These are phyloP conservation scores for Rhodofomes roseus DNA, from an alignment of 1,284 basidiomycete genomes.

Conservation along the genomic window DNA sequence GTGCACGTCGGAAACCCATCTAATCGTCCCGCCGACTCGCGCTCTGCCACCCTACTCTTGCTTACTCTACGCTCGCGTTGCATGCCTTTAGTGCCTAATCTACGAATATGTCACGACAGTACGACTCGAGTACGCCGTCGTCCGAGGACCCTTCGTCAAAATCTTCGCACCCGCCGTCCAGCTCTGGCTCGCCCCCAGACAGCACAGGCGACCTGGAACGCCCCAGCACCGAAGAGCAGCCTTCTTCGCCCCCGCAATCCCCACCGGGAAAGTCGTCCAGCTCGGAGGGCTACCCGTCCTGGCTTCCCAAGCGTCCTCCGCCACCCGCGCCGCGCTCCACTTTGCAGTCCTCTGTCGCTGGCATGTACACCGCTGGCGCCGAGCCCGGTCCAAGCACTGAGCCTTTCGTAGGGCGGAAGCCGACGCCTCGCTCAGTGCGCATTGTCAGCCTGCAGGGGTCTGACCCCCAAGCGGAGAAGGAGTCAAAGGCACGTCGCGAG, in stretches of 20 bases:
- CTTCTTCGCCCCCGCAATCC: slow-evolving; percentile 25
- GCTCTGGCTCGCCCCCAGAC: slow-evolving; percentile 19
- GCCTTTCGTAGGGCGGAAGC: slow-evolving; percentile 52
- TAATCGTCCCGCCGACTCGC: slow-evolving; percentile 20
- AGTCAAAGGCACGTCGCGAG: slow-evolving; percentile 36
- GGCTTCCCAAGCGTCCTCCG: slow-evolving; percentile 75
- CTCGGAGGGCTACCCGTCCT: slow-evolving; percentile 74
- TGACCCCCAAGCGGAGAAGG: slow-evolving; percentile 30
- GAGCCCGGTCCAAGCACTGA: slow-evolving; percentile 39
- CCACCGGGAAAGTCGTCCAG: slow-evolving; percentile 27
- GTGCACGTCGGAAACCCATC: slow-evolving; percentile 23
- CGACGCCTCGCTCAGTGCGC: slow-evolving; percentile 74
- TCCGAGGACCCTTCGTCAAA: slow-evolving; percentile 24
- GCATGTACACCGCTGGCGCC: slow-evolving; percentile 28
- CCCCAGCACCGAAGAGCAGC: slow-evolving; percentile 18
- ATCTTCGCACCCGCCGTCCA: slow-evolving; percentile 22
- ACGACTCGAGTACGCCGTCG: slow-evolving; percentile 21
- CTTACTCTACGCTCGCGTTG: slow-evolving; percentile 23
- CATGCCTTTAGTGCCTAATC: slow-evolving; percentile 24
- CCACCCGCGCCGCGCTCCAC: slow-evolving; percentile 71
- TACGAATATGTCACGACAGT: slow-evolving; percentile 32
- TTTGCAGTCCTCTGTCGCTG: slow-evolving; percentile 49
- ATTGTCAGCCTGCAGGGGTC: slow-evolving; percentile 65
- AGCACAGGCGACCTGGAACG: slow-evolving; percentile 19
- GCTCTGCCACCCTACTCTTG: slow-evolving; percentile 13